Evolutionary conservation across 306 rosid genomes (phyloP), one percentile per base, ranked within the genome.

Genomic region (Medicago arabica): DNA sequence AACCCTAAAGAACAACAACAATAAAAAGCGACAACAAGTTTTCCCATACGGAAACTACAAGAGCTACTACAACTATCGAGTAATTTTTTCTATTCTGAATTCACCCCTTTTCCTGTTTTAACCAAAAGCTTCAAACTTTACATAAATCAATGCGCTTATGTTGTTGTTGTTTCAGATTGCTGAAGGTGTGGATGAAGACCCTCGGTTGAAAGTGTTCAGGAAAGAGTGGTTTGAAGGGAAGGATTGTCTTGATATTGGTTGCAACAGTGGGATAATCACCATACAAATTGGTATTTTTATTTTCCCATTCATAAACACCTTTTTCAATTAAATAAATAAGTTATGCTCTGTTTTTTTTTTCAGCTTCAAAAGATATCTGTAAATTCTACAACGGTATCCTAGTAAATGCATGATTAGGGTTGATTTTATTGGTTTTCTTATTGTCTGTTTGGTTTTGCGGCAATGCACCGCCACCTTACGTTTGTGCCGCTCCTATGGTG

Each of bases 41-140:
- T 82, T 76, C 75, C 96, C 92, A 8, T 92, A 69, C 75, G 97
- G 98, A 63, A 95, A 95, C 82, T 95, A 95, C 87, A 85, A 59
- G 79, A 75, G 64, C 85, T 95, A 95, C 89, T 95, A 95, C 76
- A 96, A 95, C 86, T 95, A 95, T 75, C 91, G 97, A 11, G 99
- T 92, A 89, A 50, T 23, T 69, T 67, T 3, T 14, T 61, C 46
- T 76, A 63, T 64, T 63, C 11, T 60, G 3, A 65, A 21, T 21
- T 21, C 23, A 36, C 9, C 3, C 12, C 7, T 12, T 69, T 4
- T 4, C 15, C 25, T 40, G 11, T 46, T 16, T 3, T 21, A 34
- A 4, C 3, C 4, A n/a, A 67, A 67, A 77, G 43, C 51, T 59
- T 47, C 63, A 1, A 77, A 12, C 60, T 77, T 77, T 68, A 23